Evolutionary conservation across 2,329 filamentous ascomycete genomes (phyloP).

Genomic region (Trichophyton benhamiae): DNA sequence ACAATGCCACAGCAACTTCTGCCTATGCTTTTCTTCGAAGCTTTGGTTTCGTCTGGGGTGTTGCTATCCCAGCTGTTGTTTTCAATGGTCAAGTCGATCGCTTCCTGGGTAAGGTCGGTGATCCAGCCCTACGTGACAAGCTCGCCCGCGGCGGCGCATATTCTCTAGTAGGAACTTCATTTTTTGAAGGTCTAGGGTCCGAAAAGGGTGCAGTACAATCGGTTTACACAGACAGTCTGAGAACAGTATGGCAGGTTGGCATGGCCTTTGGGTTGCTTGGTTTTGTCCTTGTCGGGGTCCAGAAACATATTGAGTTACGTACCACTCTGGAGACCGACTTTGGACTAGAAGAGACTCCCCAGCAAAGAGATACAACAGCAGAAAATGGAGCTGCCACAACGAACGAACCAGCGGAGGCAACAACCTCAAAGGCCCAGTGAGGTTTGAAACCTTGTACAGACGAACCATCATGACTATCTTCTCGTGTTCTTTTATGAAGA

Average conservation of each 20-base stretch:
- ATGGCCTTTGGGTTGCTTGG: constrained; percentile 8
- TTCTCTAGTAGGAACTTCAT: background rate
- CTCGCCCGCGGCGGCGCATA: background rate
- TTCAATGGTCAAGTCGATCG: constrained; percentile 21
- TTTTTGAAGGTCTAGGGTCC: background rate
- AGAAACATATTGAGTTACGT: constrained; percentile 5
- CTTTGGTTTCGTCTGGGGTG: constrained; percentile 24
- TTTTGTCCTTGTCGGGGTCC: constrained; percentile 4
- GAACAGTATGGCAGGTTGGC: constrained; percentile 1
- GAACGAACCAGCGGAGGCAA: background rate
- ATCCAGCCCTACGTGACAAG: background rate
- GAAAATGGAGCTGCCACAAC: background rate
- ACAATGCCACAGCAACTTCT: constrained; percentile 18
- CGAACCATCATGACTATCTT: background rate
- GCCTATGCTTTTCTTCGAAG: constrained; percentile 21
- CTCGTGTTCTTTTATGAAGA: background rate
- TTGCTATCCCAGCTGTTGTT: constrained; percentile 19
- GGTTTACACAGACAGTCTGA: constrained; percentile 6
- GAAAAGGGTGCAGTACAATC: background rate
- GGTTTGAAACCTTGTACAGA: background rate
- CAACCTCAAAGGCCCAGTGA: background rate
- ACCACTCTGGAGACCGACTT: constrained; percentile 10
- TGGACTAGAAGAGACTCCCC: background rate
- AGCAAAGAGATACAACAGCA: background rate
- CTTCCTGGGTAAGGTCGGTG: background rate